Evolutionary conservation across 2,329 filamentous ascomycete genomes (phyloP).

Genomic region (Herpotrichia juniperi): DNA sequence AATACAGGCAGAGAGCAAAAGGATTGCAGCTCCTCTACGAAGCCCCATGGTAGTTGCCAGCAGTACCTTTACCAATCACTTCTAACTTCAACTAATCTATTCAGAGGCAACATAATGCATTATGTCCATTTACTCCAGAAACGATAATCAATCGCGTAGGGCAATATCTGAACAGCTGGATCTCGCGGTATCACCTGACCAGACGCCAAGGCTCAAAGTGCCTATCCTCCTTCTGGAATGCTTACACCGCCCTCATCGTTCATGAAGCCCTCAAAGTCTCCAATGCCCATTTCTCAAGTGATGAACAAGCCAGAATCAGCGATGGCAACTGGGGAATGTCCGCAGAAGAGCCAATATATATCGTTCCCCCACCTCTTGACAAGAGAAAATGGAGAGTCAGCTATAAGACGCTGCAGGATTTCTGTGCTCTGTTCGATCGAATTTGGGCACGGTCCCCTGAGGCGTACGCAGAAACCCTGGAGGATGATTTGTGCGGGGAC

Average conservation of each 20-base stretch:
- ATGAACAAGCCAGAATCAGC: no score
- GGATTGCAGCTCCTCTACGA: no score
- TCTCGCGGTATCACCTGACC: constrained; percentile 22
- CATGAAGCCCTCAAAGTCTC: no score
- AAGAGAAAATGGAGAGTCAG: constrained; percentile 15
- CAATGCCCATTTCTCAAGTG: no score
- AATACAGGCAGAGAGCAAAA: no score
- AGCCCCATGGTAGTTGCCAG: no score
- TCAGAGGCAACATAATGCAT: no score
- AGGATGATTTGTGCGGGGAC: constrained; percentile 25
- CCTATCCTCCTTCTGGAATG: not conserved
- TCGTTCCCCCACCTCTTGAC: not conserved
- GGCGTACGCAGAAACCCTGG: constrained; percentile 32
- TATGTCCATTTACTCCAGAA: no score
- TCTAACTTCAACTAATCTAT: no score
- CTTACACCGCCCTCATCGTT: not conserved
- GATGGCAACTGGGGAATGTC: no score
- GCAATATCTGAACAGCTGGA: not conserved
- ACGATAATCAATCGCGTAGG: not conserved
- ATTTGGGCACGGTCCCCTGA: constrained; percentile 31
- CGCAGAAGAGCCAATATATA: no score
- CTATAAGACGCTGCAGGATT: constrained; percentile 30
- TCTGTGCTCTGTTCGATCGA: constrained; percentile 33
- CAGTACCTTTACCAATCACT: no score
- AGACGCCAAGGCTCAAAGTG: constrained; percentile 10